These are phyloP conservation scores for Trichoderma orchidacearum DNA, from an alignment of 495 filamentous ascomycete genomes.

Conservation along the genomic window DNA sequence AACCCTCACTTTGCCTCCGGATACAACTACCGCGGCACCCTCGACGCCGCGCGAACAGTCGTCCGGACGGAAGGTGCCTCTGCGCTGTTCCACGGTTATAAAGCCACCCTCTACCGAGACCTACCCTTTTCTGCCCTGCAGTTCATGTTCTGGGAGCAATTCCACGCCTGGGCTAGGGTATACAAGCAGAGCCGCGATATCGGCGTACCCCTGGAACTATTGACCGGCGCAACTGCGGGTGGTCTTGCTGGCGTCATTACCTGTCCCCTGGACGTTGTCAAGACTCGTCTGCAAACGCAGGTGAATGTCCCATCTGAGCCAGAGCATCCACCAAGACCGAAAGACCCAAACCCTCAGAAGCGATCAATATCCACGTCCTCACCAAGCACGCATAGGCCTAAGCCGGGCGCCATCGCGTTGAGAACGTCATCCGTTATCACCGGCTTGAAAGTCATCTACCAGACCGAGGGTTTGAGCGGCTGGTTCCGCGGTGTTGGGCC, in stretches of 20 bases:
- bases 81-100: slow-evolving; percentile 88
- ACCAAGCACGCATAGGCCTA: slow-evolving; percentile 62
- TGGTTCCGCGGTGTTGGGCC: slow-evolving; percentile 95
- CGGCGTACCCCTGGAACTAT: slow-evolving; percentile 69
- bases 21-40: slow-evolving; percentile 78
- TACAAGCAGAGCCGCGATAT: slow-evolving; percentile 62
- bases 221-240: slow-evolving; percentile 84
- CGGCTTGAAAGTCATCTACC: slow-evolving; percentile 76
- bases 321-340: slow-evolving; percentile 2
- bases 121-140: slow-evolving; percentile 91
- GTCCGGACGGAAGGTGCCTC: slow-evolving; percentile 64
- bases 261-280: slow-evolving; percentile 92
- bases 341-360: slow-evolving; percentile 22
- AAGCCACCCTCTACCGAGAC: slow-evolving; percentile 86
- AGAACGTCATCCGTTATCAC: slow-evolving; percentile 81
- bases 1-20: slow-evolving; percentile 87
- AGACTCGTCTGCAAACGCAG: slow-evolving; percentile 95
- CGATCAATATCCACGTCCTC: slow-evolving; percentile 75
- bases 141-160: slow-evolving; percentile 97
- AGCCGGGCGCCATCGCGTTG: slow-evolving; percentile 59
- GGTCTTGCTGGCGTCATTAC: slow-evolving; percentile 90
- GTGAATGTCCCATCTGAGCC: slow-evolving; percentile 33
- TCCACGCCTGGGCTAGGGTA: slow-evolving; percentile 62
- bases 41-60: slow-evolving; percentile 74
- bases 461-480: slow-evolving; percentile 70